Conservation (phyloP, 1,284 basidiomycete genomes). For the Melampsora larici-populina region DNA sequence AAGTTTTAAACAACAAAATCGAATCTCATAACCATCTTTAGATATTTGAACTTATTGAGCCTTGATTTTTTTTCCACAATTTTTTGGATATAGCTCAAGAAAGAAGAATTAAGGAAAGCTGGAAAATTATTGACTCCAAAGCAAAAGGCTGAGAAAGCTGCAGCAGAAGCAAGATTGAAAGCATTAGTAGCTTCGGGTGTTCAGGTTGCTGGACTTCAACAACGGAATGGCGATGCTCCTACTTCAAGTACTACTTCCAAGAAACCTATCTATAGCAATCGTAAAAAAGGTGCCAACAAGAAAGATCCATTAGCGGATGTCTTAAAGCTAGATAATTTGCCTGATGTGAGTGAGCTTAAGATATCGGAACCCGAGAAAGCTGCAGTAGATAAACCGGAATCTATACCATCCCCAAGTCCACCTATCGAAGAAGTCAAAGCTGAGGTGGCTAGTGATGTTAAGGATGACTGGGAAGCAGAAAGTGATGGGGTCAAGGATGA, state of each 20-base stretch:
- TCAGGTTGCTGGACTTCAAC: constrained; percentile 76
- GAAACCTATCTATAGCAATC: constrained; percentile 74
- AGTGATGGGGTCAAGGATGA: constrained; percentile 59
- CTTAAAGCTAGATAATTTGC: constrained; percentile 40
- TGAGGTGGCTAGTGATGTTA: constrained; percentile 58
- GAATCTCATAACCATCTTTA: constrained; percentile 32
- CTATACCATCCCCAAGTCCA: constrained; percentile 54
- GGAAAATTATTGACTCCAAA: constrained; percentile 87
- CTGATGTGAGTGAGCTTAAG: constrained; percentile 38
- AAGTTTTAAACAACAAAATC: background rate
- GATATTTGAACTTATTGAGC: constrained; percentile 11
- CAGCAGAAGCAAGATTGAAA: constrained; percentile 84
- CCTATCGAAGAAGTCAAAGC: constrained; percentile 54
- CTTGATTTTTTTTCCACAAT: background rate
- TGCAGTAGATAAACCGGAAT: constrained; percentile 14
- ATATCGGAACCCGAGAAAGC: constrained; percentile 8
- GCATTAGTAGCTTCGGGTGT: constrained; percentile 85
- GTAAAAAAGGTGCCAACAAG: constrained; percentile 63
- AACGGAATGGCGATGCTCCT: constrained; percentile 58
- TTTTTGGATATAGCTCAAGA: constrained; percentile 63
- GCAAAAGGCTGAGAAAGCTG: constrained; percentile 89
- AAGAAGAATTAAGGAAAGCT: constrained; percentile 80
- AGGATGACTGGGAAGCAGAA: constrained; percentile 83
- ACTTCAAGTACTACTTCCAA: constrained; percentile 59
- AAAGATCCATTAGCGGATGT: constrained; percentile 48